A percentile compares a stretch with the other conserved stretches of the same genome.
Evolutionary conservation across 2,329 filamentous ascomycete species (phyloP).

Genomic region (Xylariaceae sp.): DNA sequence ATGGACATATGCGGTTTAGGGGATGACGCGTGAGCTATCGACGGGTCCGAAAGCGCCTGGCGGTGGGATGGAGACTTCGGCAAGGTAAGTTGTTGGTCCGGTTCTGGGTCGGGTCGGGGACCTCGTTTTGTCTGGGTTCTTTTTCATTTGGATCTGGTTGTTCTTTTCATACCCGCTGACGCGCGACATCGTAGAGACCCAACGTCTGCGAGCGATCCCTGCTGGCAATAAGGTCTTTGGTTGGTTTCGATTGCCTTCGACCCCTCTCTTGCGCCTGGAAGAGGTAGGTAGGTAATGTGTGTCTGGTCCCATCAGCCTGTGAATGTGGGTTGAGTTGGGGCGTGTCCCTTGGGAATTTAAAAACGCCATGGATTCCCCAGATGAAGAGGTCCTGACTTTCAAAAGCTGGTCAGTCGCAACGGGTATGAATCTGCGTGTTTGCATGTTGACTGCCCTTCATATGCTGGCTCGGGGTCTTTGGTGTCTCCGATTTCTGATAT

Average conservation of each 20-base stretch:
- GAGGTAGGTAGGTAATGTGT: too few species aligned
- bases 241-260: conserved; percentile 13
- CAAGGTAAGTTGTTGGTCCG: conserved; percentile 2
- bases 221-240: conserved; percentile 9
- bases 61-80: conserved; percentile 6
- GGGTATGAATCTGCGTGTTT: too few species aligned
- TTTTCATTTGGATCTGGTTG: neutral
- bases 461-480: too few species aligned
- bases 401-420: too few species aligned
- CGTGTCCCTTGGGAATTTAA: too few species aligned
- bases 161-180: neutral
- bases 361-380: too few species aligned
- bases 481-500: too few species aligned
- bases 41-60: conserved; percentile 4
- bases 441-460: too few species aligned
- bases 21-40: too few species aligned
- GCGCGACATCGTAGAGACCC: conserved; percentile 5
- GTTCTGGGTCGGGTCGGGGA: conserved; percentile 5
- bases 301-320: conserved; percentile 7
- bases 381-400: too few species aligned
- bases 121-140: too few species aligned
- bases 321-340: too few species aligned
- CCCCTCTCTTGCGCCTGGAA: conserved; percentile 12
- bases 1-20: conserved; percentile 14
- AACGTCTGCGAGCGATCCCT: conserved; percentile 13